These are phyloP conservation scores for Umbelopsis sp. DNA, from an alignment of 192 early-diverging fungal genomes.

Conservation along the genomic window DNA sequence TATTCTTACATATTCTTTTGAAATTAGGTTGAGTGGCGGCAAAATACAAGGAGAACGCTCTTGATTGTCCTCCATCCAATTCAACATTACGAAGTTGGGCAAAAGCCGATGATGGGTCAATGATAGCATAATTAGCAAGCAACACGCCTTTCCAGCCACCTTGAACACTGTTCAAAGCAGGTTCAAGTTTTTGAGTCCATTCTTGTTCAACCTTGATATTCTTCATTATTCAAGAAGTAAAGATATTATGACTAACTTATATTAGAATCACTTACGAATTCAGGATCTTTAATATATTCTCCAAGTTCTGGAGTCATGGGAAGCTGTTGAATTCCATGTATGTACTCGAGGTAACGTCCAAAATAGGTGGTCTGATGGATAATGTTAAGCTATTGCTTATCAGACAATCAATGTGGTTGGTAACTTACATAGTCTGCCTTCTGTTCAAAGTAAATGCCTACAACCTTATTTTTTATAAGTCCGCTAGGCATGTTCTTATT, in stretches of 20 bases:
- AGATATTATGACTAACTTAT: neutral
- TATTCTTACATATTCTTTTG: constrained; percentile 21
- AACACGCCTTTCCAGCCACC: constrained; percentile 38
- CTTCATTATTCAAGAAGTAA: neutral
- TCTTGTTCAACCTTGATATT: constrained; percentile 36
- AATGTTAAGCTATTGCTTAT: neutral
- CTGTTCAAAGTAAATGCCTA: constrained; percentile 43
- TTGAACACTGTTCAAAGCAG: constrained; percentile 1
- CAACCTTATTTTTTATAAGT: constrained; percentile 37
- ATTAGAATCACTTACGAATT: constrained; percentile 33
- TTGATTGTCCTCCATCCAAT: constrained; percentile 41
- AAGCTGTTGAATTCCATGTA: constrained; percentile 46
- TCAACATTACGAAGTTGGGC: constrained; percentile 24
- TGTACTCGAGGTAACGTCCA: constrained; percentile 39
- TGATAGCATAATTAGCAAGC: constrained; percentile 36
- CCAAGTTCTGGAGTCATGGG: constrained; percentile 42
- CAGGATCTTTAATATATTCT: constrained; percentile 30
- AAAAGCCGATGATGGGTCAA: constrained; percentile 37
- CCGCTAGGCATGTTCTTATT: constrained; percentile 32
- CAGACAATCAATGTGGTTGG: neutral
- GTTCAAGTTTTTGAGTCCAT: constrained; percentile 35
- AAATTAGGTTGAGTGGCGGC: constrained; percentile 36
- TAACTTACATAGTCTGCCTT: constrained; percentile 42
- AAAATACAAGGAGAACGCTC: constrained; percentile 39
- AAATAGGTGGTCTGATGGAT: constrained; percentile 40